Evolutionary conservation across 768 basidiomycete genomes (phyloP).

Genomic region (Tylopilus vinaceipallidus): DNA sequence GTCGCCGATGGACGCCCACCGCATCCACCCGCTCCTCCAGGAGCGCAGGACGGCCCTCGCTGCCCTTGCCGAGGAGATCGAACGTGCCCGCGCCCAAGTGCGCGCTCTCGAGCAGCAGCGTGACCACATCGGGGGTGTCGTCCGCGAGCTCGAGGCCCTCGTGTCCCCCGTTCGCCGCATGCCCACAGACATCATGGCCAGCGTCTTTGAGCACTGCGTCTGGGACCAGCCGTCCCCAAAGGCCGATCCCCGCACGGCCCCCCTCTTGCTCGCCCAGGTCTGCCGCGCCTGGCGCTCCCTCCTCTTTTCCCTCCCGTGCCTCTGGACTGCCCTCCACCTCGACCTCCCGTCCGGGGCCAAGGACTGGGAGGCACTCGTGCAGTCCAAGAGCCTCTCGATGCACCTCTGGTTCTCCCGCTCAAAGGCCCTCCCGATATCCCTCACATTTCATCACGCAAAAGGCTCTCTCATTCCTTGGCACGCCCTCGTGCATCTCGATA

Average conservation of each 20-base stretch:
- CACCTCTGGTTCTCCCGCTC: conserved; percentile 32
- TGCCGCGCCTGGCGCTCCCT: conserved; percentile 33
- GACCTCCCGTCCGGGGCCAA: conserved; percentile 19
- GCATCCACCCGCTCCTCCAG: conserved; percentile 13
- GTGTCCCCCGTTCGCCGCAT: conserved; percentile 31
- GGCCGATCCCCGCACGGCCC: conserved; percentile 15
- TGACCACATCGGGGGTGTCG: conserved; percentile 6
- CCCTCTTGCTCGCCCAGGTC: conserved; percentile 28
- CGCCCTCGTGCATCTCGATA: conserved; percentile 31
- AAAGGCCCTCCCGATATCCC: conserved; percentile 28
- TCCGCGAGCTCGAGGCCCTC: conserved; percentile 27
- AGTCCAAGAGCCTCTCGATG: conserved; percentile 25
- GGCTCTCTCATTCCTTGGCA: conserved; percentile 24
- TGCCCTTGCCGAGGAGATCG: conserved; percentile 18
- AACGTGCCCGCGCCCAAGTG: conserved; percentile 22
- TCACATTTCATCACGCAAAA: conserved; percentile 22
- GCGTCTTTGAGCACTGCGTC: conserved; percentile 25
- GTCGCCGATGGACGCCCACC: conserved; percentile 21
- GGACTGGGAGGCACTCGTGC: conserved; percentile 28
- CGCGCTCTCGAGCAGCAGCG: conserved; percentile 17
- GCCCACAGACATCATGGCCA: conserved; percentile 31
- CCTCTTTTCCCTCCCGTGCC: conserved; percentile 25
- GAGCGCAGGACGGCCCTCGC: conserved; percentile 17
- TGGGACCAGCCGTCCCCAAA: conserved; percentile 9
- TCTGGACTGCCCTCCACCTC: conserved; percentile 26